A percentile compares a stretch with the other conserved stretches of the same genome.
These are phyloP conservation scores for Kurtzmaniella quercitrusa DNA, from an alignment of 1,139 yeast species.

Conservation along the genomic window DNA sequence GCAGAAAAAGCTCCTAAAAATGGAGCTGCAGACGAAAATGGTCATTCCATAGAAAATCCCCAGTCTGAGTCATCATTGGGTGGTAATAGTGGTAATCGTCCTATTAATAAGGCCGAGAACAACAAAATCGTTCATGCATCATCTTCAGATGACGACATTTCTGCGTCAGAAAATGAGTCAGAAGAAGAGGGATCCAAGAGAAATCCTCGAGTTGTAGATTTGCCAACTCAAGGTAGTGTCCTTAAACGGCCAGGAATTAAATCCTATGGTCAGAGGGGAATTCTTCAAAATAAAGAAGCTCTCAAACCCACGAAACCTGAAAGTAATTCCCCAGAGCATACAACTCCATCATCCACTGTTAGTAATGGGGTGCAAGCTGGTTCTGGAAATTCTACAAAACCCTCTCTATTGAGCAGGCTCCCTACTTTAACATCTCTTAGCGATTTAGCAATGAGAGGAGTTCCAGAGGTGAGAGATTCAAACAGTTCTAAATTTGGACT, in stretches of 20 bases:
- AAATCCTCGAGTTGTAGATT: slow-evolving; percentile 7
- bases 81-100: not conserved
- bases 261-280: too few species aligned
- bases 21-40: not conserved
- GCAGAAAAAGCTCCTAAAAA: not conserved
- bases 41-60: not conserved
- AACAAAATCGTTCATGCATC: slow-evolving; percentile 7
- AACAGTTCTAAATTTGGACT: not conserved
- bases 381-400: slow-evolving; percentile 10
- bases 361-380: not conserved
- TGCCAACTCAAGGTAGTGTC: slow-evolving; percentile 2
- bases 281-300: too few species aligned
- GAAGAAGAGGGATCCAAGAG: slow-evolving; percentile 12
- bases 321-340: slow-evolving; percentile 5
- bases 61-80: not conserved
- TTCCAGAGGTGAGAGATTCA: slow-evolving; percentile 58
- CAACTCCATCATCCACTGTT: not conserved
- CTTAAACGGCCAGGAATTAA: not conserved
- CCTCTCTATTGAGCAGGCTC: slow-evolving; percentile 17
- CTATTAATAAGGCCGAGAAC: not conserved
- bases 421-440: slow-evolving; percentile 47
- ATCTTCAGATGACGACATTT: slow-evolving; percentile 9
- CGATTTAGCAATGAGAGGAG: slow-evolving; percentile 55
- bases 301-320: not conserved
- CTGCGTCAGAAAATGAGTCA: slow-evolving; percentile 16